These are phyloP conservation scores for Colletotrichum sp. DNA, from an alignment of 2,329 filamentous ascomycete species.

Conservation along the genomic window DNA sequence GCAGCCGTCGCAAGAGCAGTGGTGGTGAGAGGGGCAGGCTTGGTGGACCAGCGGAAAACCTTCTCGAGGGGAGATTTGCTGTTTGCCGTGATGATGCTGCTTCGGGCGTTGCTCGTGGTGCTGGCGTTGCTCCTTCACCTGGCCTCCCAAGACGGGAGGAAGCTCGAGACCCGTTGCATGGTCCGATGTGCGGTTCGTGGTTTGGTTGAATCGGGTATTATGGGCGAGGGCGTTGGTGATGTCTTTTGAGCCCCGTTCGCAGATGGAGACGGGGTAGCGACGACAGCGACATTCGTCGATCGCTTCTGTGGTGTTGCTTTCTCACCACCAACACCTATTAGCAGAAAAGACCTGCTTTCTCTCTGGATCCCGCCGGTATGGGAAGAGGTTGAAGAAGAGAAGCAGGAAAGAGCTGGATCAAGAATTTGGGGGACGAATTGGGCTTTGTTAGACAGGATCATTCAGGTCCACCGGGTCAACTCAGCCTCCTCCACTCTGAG, in stretches of 20 bases:
- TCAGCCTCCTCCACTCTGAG: conserved; percentile 20
- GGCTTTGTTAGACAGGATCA: conserved; percentile 20
- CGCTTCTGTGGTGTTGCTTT: conserved; percentile 1
- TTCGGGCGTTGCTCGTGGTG: conserved; percentile 1
- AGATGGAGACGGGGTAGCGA: conserved; percentile 8
- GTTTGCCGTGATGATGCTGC: conserved; percentile 24
- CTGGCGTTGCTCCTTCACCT: conserved; percentile 37
- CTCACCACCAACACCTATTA: conserved; percentile 5
- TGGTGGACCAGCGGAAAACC: conserved; percentile 49
- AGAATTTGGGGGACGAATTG: conserved; percentile 16
- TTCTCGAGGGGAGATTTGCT: conserved; percentile 34
- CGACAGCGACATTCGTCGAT: conserved; percentile 18
- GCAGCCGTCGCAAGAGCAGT: conserved; percentile 61
- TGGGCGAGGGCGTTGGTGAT: neutral
- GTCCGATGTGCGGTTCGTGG: conserved; percentile 21
- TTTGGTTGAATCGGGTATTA: neutral
- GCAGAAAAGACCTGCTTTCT: neutral
- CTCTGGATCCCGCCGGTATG: conserved; percentile 5
- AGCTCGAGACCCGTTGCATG: conserved; percentile 50
- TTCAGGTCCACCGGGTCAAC: conserved; percentile 16
- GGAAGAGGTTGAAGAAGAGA: neutral
- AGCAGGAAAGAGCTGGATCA: neutral
- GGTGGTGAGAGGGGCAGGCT: conserved; percentile 58
- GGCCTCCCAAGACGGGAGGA: conserved; percentile 51
- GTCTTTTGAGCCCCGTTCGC: conserved; percentile 4